Evolutionary conservation across 345 rosid species (phyloP), one percentile per base, ranked within the genome.

Genomic region (Mercurialis annua): DNA sequence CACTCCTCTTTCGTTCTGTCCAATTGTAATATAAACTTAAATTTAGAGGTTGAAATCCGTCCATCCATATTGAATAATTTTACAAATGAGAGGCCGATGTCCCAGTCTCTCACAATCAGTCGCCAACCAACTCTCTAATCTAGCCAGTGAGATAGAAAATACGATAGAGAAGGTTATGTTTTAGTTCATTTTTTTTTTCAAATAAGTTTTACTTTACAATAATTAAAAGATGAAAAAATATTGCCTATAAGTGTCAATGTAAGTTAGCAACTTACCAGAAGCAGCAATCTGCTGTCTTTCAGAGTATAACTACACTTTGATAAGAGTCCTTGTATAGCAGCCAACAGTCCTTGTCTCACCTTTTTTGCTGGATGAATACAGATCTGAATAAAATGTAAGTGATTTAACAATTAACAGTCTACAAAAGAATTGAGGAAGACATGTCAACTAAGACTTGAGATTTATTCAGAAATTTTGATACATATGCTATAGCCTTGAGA

Each of bases 331-430:
- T 48, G 67, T 72, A 87, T 73, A 66, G 92, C 92, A 66, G 85
- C 86, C 57, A 93, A 75, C 71, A 90, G 82, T 55, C 88, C 97
- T 59, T 40, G 61, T 69, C 97, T 83, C 66, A 90, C 79, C 84
- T 70, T 87, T 21, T 83, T 71, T 2, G 86, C 79, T 75, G 88
- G 92, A 76, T 93, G 94, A 78, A 78, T 78, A 81, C 88, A 90
- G 66, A 93, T 84, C 98, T 93, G 83, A 64, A 46, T 73, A 64
- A 59, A 73, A 71, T 12, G 52, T 40, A 68, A 65, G 64, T 51
- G 23, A 31, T 65, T 53, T 58, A 61, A 29, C 23, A 65, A 27
- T 30, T 46, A n/a, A 66, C 34, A 43, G 42, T n/a, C n/a, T n/a
- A n/a, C n/a, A n/a, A 62, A 67, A 55, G 23, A 63, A 57, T 24